phyloP scores from a whole-genome alignment of 2,329 filamentous ascomycete species.

The Lasiodiplodia hormozganensis region DNA sequence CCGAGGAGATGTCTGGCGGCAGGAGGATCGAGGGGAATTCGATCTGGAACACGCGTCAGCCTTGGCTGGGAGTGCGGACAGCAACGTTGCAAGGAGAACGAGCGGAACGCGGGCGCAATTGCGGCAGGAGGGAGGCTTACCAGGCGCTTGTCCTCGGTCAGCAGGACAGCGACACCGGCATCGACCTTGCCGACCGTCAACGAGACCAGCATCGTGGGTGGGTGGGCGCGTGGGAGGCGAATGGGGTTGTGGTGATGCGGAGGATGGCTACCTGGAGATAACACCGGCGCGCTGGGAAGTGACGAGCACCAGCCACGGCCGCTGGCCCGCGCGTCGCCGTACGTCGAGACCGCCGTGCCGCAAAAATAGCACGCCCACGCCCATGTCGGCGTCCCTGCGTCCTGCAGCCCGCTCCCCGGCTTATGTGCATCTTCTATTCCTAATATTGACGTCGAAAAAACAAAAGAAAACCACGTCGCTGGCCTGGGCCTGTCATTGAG shows the following conservation, averaged over 20 bases:
- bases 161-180: conserved; percentile 93
- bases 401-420: conserved; percentile 6
- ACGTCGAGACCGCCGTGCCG: neutral
- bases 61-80: neutral
- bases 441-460: conserved; percentile 5
- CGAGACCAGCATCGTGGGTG: conserved; percentile 81
- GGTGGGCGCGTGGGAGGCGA: conserved; percentile 10
- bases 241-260: conserved; percentile 21
- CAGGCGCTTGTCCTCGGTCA: conserved; percentile 95
- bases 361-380: conserved; percentile 18
- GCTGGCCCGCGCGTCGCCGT: conserved; percentile 2
- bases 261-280: conserved; percentile 13
- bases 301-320: conserved; percentile 14
- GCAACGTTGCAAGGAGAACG: conserved; percentile 31
- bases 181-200: conserved; percentile 99
- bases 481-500: conserved; percentile 18
- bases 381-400: neutral
- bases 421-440: conserved; percentile 1
- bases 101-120: conserved; percentile 32
- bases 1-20: conserved; percentile 91
- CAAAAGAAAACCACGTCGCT: neutral
- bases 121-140: conserved; percentile 61
- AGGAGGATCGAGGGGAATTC: conserved; percentile 98
- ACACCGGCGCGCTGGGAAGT: conserved; percentile 3
- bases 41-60: conserved; percentile 66